A percentile compares a stretch with the other conserved stretches of the same genome.
phyloP scores from a whole-genome alignment of 441 rosid species.

The Macaranga tanarius region DNA sequence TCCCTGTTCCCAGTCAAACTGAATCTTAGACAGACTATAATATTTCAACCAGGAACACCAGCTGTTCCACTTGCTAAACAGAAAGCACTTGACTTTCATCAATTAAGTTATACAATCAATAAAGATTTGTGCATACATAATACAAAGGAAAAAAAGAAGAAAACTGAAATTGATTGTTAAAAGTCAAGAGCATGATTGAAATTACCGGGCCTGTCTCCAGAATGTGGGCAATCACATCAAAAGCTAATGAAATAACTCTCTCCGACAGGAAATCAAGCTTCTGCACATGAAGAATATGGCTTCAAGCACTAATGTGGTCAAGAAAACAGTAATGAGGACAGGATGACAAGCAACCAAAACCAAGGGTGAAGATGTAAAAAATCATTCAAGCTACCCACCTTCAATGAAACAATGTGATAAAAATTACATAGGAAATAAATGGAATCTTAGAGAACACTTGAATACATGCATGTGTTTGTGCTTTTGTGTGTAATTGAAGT shows the following conservation, averaged over 20 bases:
- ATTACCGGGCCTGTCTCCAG: slow-evolving; percentile 88
- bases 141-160: slow-evolving; percentile 9
- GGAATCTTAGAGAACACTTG: neutral
- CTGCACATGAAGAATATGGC: slow-evolving; percentile 44
- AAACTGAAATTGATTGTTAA: neutral
- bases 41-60: slow-evolving; percentile 4
- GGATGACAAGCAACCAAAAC: slow-evolving; percentile 8
- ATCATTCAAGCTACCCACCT: slow-evolving; percentile 5
- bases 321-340: slow-evolving; percentile 9
- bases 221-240: slow-evolving; percentile 71
- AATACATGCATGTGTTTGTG: neutral
- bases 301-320: slow-evolving; percentile 21
- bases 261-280: slow-evolving; percentile 58
- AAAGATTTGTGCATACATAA: slow-evolving; percentile 2
- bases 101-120: neutral
- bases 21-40: slow-evolving; percentile 15
- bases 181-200: slow-evolving; percentile 27
- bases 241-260: slow-evolving; percentile 73
- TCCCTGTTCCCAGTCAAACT: slow-evolving; percentile 49
- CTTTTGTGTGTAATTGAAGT: neutral
- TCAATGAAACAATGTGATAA: neutral
- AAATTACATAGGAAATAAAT: neutral
- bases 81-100: slow-evolving; percentile 11
- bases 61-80: slow-evolving; percentile 11
- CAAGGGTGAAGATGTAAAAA: neutral